Evolutionary conservation across 2,329 filamentous ascomycete species (phyloP), one percentile per base, ranked within the genome.

Genomic region (Trichoderma breve): DNA sequence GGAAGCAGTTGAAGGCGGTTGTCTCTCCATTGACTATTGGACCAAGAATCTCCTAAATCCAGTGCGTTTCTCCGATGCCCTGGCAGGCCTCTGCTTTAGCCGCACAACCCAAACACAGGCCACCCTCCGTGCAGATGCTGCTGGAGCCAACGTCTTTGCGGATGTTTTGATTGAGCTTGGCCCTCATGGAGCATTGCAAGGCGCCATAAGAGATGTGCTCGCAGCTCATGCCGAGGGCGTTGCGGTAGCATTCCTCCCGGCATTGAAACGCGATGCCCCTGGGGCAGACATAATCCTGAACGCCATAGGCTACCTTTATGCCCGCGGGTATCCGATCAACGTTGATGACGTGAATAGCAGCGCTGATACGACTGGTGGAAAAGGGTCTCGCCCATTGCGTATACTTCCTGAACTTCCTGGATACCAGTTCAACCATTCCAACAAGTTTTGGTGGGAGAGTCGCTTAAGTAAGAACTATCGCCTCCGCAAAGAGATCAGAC

Each of bases 341-440:
- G 36, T 70, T 24, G 32, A 51, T 11, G 67, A 34, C 14, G 67
- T 70, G 34, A 70, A 70, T 53, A 36, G n/a, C 43, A 30, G 34
- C 39, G 43, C 24, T 68, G 65, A 68, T 57, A 58, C 65, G 34
- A 39, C 21, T 34, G 55, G 21, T 53, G 63, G 39, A 39, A 26
- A 18, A 28, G 47, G 53, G 34, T 34, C 51, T 39, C 65, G 21
- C 18, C 26, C 43, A 39, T 30, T 60, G 24, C 43, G 55, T 51
- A 51, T 70, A n/a, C 24, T 75, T 28, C 73, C 76, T 4, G 78
- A 75, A 66, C 75, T 84, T 26, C 82, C 82, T 1, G 73, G 76
- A 0, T 83, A 83, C 64, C 75, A 75, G 4, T 84, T 80, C 79
- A 79, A 81, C 34, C 80, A 83, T 66, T 73, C 74, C 47, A 77